Conservation (phyloP, 2,329 filamentous ascomycete genomes). For the Fonsecaea erecta region DNA sequence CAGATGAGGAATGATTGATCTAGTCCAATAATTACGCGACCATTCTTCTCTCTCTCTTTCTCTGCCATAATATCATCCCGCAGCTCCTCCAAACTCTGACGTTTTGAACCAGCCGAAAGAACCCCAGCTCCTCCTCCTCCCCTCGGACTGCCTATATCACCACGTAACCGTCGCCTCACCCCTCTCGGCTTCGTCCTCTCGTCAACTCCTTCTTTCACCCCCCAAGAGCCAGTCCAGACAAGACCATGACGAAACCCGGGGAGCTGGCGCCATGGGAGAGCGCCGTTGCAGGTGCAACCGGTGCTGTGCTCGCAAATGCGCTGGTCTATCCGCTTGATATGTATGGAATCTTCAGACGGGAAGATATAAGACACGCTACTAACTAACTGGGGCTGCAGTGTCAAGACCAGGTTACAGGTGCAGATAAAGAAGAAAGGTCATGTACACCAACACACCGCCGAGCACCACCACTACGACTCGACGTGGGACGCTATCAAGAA, state of each 20-base stretch:
- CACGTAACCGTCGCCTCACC: background rate
- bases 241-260: conserved; percentile 63
- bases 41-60: conserved; percentile 13
- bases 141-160: background rate
- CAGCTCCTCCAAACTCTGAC: conserved; percentile 5
- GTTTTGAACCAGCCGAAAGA: background rate
- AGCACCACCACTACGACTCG: conserved; percentile 77
- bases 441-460: conserved; percentile 50
- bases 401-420: conserved; percentile 95
- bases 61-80: background rate
- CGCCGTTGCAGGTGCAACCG: conserved; percentile 88
- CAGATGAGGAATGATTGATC: conserved; percentile 27
- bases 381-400: conserved; percentile 57
- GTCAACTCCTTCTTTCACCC: background rate
- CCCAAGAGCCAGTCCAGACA: conserved; percentile 2
- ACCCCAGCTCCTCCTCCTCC: background rate
- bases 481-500: conserved; percentile 86
- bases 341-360: conserved; percentile 58
- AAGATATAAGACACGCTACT: conserved; percentile 6
- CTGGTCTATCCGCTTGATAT: conserved; percentile 96
- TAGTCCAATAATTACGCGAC: conserved; percentile 18
- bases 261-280: conserved; percentile 88
- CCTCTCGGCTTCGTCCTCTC: background rate
- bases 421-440: conserved; percentile 73
- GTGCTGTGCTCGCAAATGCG: conserved; percentile 92